Evolutionary conservation across 768 basidiomycete genomes (phyloP), one percentile per base, ranked within the genome.

Genomic region (Sarcodon sp.): DNA sequence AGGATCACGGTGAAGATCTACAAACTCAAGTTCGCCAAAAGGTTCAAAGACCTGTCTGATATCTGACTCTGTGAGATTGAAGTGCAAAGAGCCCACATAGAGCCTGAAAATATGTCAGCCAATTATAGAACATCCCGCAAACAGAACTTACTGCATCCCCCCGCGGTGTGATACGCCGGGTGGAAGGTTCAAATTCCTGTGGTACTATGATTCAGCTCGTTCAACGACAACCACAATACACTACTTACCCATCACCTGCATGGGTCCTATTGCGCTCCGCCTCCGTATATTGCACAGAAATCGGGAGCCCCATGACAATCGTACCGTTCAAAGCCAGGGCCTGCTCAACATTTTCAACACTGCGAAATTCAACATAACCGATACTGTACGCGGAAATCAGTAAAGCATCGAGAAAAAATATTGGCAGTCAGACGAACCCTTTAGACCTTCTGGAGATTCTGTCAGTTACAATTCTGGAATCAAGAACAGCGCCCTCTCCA

Each of bases 21-120:
- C 92, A 69, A 93, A 93, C 67, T 94, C 94, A 56, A 99, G 75
- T 68, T 93, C 88, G 58, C 96, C 96, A 64, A 98, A 99, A 8
- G 94, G 92, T 62, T 96, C 92, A 65, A 99, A 99, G 56, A 99
- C 94, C 78, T 97, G 92, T 67, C 85, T 88, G 69, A 99, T 86
- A 71, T 99, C 94, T 57, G 89, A 83, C 68, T 96, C 88, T 48
- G 90, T 88, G 51, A 99, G 82, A 65, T 91, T 93, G 73, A 94
- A 96, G 66, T 97, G 90, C 43, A 99, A 70, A 51, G 91, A 94
- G 50, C 91, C 92, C 64, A 99, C 91, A 64, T 96, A 99, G 64
- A 99, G 77, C 64, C 93, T 91, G 55, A 53, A 43, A 43, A 45
- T 43, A 21, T 36, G 6, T 51, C 50, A 60, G 10, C 50, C 33